Conservation (phyloP, 2,329 filamentous ascomycete genomes). For the Penicillium sp. region DNA sequence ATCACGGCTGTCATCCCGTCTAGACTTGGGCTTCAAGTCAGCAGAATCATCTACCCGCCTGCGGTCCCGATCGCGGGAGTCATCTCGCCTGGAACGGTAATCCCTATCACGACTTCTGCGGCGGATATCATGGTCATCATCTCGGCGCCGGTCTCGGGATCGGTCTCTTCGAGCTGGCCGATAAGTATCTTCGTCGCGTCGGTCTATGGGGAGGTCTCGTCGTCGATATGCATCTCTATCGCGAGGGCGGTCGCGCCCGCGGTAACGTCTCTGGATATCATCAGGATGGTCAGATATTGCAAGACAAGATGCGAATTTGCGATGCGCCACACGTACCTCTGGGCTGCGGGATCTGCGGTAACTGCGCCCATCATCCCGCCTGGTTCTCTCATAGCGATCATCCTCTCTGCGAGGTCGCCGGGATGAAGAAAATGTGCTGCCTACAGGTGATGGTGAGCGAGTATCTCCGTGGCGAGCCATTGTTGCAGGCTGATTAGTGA, state of each 20-base stretch:
- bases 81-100: constrained; percentile 68
- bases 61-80: constrained; percentile 65
- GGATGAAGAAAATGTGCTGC: constrained; percentile 74
- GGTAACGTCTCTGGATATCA: constrained; percentile 53
- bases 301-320: not conserved
- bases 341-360: constrained; percentile 51
- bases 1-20: constrained; percentile 64
- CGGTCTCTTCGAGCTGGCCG: constrained; percentile 62
- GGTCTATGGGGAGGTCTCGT: constrained; percentile 66
- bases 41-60: constrained; percentile 68
- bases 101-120: constrained; percentile 68
- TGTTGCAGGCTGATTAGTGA: constrained; percentile 54
- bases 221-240: constrained; percentile 62
- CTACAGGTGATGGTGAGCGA: constrained; percentile 92
- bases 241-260: constrained; percentile 54
- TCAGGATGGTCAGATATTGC: constrained; percentile 14
- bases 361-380: constrained; percentile 52
- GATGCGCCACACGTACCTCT: constrained; percentile 41
- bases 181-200: constrained; percentile 60
- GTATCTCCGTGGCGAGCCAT: constrained; percentile 63
- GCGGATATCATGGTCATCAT: constrained; percentile 59
- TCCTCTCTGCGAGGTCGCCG: constrained; percentile 60
- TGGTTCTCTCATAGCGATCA: constrained; percentile 53
- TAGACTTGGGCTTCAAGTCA: constrained; percentile 67
- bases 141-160: constrained; percentile 64